A percentile compares a stretch with the other conserved stretches of the same genome.
phyloP scores from a whole-genome alignment of 108 stramenopile species.

The Nitzschia sp. region DNA sequence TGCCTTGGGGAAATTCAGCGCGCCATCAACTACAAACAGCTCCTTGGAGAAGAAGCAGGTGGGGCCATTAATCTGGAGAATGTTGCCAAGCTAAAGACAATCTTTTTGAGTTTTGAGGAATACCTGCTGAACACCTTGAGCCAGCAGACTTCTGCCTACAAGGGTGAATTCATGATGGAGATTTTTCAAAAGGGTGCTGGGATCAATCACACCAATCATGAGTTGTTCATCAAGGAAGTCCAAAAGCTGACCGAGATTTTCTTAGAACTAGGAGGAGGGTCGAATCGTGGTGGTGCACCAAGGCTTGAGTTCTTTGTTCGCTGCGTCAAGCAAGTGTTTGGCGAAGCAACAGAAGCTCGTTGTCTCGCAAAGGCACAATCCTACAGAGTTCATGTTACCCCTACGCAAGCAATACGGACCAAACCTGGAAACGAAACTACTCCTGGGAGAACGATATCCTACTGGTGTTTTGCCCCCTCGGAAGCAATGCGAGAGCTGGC shows the following conservation, averaged over 20 bases:
- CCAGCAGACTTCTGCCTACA: slow-evolving; percentile 44
- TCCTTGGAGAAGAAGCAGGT: slow-evolving; percentile 26
- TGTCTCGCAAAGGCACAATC: slow-evolving; percentile 75
- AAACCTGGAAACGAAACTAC: slow-evolving; percentile 7
- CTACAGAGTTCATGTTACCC: slow-evolving; percentile 73
- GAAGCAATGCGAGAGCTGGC: slow-evolving; percentile 91
- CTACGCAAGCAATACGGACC: slow-evolving; percentile 22
- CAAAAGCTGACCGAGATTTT: slow-evolving; percentile 64
- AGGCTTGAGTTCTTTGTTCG: slow-evolving; percentile 66
- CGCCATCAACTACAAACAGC: slow-evolving; percentile 46
- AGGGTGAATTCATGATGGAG: slow-evolving; percentile 84
- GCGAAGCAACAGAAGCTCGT: slow-evolving; percentile 57
- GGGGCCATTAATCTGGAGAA: slow-evolving; percentile 51
- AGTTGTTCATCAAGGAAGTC: slow-evolving; percentile 62
- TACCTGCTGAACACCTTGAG: slow-evolving; percentile 48
- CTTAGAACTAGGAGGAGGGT: slow-evolving; percentile 60
- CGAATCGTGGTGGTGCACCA: slow-evolving; percentile 35
- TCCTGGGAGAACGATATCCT: slow-evolving; percentile 76
- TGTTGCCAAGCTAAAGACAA: slow-evolving; percentile 68
- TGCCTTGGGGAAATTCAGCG: slow-evolving; percentile 69
- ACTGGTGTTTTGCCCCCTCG: slow-evolving; percentile 97
- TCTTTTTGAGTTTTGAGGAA: slow-evolving; percentile 80
- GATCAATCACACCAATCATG: slow-evolving; percentile 72
- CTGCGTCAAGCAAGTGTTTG: slow-evolving; percentile 80
- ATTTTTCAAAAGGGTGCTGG: slow-evolving; percentile 67